Evolutionary conservation across 345 rosid species (phyloP), one percentile per base, ranked within the genome.

Genomic region (Eucalyptus guilfoylei): DNA sequence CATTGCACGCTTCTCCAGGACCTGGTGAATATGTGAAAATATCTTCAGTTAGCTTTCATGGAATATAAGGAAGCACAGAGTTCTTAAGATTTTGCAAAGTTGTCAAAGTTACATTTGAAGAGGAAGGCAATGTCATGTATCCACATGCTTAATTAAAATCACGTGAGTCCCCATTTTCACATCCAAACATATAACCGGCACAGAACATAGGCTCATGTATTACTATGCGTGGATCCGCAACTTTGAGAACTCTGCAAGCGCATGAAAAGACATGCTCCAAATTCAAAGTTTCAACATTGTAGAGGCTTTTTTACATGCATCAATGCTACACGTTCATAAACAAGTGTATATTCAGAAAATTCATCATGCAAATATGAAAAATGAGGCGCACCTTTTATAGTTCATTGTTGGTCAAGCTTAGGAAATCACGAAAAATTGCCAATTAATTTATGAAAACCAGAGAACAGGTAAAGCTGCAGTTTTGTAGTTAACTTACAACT

Each of bases 1-100:
- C 98, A 90, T 95, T 98, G 90, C 99, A 97, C 87, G 99, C 97
- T 94, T 98, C 99, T 32, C 96, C 95, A 67, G 99, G 95, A 90
- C 99, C 99, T 98, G 97, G 48, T 23, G 80, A 88, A 89, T 11
- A 72, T 67, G 67, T 62, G 49, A 88, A 60, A 89, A 86, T 69
- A 55, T 54, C 42, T 49, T 17, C 42, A 60, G 88, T 45, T 45
- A 93, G 90, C 88, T 88, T 90, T 26, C 15, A 87, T 64, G 44
- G 48, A 83, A 89, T 86, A 55, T 37, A 34, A 86, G 48, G 89
- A 90, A 62, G 67, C 76, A 55, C 30, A 6, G 80, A 23, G 49
- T 16, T 34, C 23, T 69, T 9, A 34, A 32, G 23, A 69, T 69
- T 69, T 3, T 69, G 80, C 80, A 32, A 32, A 69, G 80, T 69